Percentiles rank a stretch among this genome's conserved stretches.
Evolutionary conservation across 495 filamentous ascomycete genomes (phyloP).

Genomic region (Staphylotrichum tortipilum): DNA sequence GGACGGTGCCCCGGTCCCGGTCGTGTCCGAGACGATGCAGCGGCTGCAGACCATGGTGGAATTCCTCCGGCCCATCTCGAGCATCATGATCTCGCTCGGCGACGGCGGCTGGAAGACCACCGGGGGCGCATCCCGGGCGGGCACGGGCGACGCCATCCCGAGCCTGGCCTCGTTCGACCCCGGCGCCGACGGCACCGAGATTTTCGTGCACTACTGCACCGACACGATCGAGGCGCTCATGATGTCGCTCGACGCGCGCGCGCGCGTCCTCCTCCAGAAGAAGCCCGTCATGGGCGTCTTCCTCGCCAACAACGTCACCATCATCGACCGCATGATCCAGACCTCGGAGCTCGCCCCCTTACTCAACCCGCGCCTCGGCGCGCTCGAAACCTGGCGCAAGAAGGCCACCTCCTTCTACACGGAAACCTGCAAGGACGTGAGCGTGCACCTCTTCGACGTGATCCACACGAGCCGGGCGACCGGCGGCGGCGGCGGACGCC

Average conservation of each 20-base stretch:
- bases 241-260: conserved; percentile 65
- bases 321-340: conserved; percentile 78
- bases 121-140: conserved; percentile 36
- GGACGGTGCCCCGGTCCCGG: conserved; percentile 70
- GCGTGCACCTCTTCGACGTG: conserved; percentile 76
- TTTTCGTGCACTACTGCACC: conserved; percentile 78
- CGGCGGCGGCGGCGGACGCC: conserved; percentile 37
- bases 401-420: conserved; percentile 73
- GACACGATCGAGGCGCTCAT: conserved; percentile 81
- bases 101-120: conserved; percentile 80
- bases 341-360: conserved; percentile 69
- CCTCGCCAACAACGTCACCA: conserved; percentile 77
- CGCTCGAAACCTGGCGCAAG: conserved; percentile 78
- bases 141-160: conserved; percentile 55
- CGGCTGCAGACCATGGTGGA: conserved; percentile 77
- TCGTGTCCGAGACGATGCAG: conserved; percentile 78
- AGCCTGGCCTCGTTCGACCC: conserved; percentile 74
- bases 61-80: conserved; percentile 78
- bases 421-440: conserved; percentile 83
- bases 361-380: conserved; percentile 53
- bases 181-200: conserved; percentile 76
- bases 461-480: conserved; percentile 68
- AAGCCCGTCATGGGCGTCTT: conserved; percentile 80
- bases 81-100: conserved; percentile 83
- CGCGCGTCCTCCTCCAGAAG: conserved; percentile 62